These are phyloP conservation scores for Eutrema yunnanense DNA, from an alignment of 345 rosid species.

Conservation along the genomic window DNA sequence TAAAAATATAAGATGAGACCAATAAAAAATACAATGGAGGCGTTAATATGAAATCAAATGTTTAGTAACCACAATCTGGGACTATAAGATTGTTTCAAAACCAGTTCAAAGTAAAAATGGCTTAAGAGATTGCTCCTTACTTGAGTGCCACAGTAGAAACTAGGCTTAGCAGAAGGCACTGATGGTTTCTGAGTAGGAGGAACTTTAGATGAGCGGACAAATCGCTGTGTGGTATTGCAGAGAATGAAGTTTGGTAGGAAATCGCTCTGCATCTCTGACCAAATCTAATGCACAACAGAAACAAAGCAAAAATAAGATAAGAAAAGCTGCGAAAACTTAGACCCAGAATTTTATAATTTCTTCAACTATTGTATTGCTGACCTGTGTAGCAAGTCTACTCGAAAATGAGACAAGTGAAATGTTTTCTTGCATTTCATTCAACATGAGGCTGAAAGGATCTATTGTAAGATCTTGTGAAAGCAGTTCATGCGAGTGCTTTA, in stretches of 20 bases:
- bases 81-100: not conserved
- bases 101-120: not conserved
- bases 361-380: conserved; percentile 17
- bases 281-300: conserved; percentile 49
- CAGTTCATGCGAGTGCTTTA: conserved; percentile 74
- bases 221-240: conserved; percentile 95
- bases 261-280: conserved; percentile 99
- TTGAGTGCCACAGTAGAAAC: conserved; percentile 90
- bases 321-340: not conserved
- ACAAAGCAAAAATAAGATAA: not conserved
- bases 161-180: conserved; percentile 83
- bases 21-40: not conserved
- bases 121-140: conserved; percentile 41
- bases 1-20: not conserved
- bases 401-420: conserved; percentile 92
- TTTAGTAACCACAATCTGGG: not conserved
- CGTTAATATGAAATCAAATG: not conserved
- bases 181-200: conserved; percentile 92
- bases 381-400: conserved; percentile 98
- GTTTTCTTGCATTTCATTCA: conserved; percentile 97
- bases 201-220: conserved; percentile 76
- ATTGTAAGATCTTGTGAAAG: conserved; percentile 75
- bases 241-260: conserved; percentile 96
- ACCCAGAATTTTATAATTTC: not conserved
- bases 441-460: conserved; percentile 77